Base-by-base conservation (phyloP, 441 rosid genomes). In the Jatropha multifida region DNA sequence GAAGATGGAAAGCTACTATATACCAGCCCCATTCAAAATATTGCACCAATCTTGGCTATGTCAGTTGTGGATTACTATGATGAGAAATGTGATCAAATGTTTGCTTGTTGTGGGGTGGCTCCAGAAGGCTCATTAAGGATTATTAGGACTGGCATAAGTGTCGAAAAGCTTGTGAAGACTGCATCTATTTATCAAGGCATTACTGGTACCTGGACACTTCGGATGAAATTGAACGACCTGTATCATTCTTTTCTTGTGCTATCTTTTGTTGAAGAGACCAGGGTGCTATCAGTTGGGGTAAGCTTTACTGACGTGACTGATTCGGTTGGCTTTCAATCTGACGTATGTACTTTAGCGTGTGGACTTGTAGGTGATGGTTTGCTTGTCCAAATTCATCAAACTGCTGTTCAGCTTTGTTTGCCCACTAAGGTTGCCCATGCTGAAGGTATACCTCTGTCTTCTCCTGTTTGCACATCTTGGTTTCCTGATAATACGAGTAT, bases 251-350 rank as follows among this genome's bases (percentile, higher is more conserved):
- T 96, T 85, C 94, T 96, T 76, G 96, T 92, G 38, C 82, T 96
- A 65, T 92, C 99, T 58, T 96, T 96, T 88, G 97, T 96, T 76
- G 99, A 94, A 83, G 98, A 96, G 89, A 94, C 97, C 52, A 94
- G 99, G 81, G 90, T 94, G 66, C 88, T 96, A 48, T 91, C 97
- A 61, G 99, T 96, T 74, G 99, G 99, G 74, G 80, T 94, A 80
- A 96, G 91, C 89, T 96, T 96, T 77, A 85, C 87, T 72, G 99
- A 96, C 87, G 96, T 94, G 77, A 96, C 97, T 62, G 99, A 96
- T 82, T 88, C 91, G 44, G 94, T 94, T 82, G 99, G 99, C 78
- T 96, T 96, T 85, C 92, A 81, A 85, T 84, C 98, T 74, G 90
- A 96, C 83, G 97, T 92, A 78, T 91, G 97, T 81, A 94, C 99